Percentiles rank a stretch among this genome's conserved stretches.
These are phyloP conservation scores for Tetrapisispora taiwanensis DNA, from an alignment of 805 yeast species.

Conservation along the genomic window DNA sequence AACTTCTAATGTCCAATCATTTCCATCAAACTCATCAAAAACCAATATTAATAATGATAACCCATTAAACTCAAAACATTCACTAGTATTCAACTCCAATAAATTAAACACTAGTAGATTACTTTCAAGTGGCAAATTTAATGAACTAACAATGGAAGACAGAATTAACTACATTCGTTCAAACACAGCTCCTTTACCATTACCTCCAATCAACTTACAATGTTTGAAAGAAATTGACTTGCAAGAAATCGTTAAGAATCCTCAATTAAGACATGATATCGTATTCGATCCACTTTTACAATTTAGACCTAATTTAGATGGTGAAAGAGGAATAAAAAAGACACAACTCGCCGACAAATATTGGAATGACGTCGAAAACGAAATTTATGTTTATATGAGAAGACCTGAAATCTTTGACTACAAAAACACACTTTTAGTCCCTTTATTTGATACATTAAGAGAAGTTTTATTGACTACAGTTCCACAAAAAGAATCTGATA, in stretches of 20 bases:
- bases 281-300: constrained; percentile 86
- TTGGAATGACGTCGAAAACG: constrained; percentile 69
- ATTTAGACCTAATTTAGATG: constrained; percentile 83
- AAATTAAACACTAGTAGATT: constrained; percentile 8
- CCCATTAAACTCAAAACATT: neutral
- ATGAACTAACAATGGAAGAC: constrained; percentile 17
- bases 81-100: constrained; percentile 1
- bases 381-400: constrained; percentile 40
- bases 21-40: constrained; percentile 1
- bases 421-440: constrained; percentile 43
- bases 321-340: constrained; percentile 79
- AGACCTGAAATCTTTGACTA: constrained; percentile 22
- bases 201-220: constrained; percentile 78
- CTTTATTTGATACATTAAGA: constrained; percentile 65
- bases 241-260: constrained; percentile 80
- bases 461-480: constrained; percentile 66
- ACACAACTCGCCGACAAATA: constrained; percentile 66
- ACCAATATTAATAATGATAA: constrained; percentile 1
- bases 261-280: constrained; percentile 87
- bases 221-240: constrained; percentile 78
- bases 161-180: constrained; percentile 15
- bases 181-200: constrained; percentile 33
- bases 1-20: constrained; percentile 7
- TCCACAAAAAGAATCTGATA: constrained; percentile 62
- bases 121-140: constrained; percentile 4